A percentile compares a stretch with the other conserved stretches of the same genome.
These are phyloP conservation scores for Neurospora sp. DNA, from an alignment of 2,329 filamentous ascomycete genomes.

Conservation along the genomic window DNA sequence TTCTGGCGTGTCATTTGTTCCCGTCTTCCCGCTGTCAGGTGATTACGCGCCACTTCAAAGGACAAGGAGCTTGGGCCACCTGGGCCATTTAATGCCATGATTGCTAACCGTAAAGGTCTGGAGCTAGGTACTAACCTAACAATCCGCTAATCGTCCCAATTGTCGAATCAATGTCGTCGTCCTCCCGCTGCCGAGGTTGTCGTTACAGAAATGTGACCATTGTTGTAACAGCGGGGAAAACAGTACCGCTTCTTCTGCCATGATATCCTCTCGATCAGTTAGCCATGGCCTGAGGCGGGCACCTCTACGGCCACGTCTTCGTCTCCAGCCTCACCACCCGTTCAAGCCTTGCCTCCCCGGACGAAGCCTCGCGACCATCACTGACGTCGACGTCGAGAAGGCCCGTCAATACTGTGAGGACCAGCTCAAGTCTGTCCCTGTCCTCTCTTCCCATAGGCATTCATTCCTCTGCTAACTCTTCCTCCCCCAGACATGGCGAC, in stretches of 20 bases:
- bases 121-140: not conserved
- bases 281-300: slow-evolving; percentile 29
- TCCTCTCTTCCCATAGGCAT: not conserved
- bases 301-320: slow-evolving; percentile 1
- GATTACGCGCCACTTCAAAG: slow-evolving; percentile 7
- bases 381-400: slow-evolving; percentile 41
- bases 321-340: not conserved
- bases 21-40: slow-evolving; percentile 9
- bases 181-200: slow-evolving; percentile 1
- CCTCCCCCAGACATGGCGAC: slow-evolving; percentile 63
- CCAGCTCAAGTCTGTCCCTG: slow-evolving; percentile 28
- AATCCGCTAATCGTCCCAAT: not conserved
- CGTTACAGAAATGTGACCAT: not conserved
- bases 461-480: not conserved
- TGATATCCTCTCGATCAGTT: slow-evolving; percentile 29
- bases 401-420: slow-evolving; percentile 44
- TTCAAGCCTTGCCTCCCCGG: not conserved
- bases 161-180: slow-evolving; percentile 1
- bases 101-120: not conserved
- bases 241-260: slow-evolving; percentile 13
- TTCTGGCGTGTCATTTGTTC: slow-evolving; percentile 12
- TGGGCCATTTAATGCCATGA: not conserved
- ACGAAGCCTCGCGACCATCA: slow-evolving; percentile 33
- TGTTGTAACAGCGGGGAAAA: not conserved
- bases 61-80: not conserved